Conservation (phyloP, 208 protist genomes). For the Strigomonas culicis region DNA sequence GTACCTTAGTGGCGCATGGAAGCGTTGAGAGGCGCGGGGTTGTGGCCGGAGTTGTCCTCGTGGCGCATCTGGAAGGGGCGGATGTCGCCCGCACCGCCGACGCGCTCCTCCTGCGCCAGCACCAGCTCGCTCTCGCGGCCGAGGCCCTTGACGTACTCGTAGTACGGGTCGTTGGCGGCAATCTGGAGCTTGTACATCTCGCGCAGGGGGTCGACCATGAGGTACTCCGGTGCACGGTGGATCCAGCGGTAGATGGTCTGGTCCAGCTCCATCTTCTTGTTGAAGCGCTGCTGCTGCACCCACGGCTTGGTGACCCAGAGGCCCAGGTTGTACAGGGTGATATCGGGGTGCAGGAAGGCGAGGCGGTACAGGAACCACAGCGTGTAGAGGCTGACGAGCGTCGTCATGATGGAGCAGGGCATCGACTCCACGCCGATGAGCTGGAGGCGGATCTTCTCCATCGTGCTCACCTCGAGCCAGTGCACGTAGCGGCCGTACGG, state of each 20-base stretch:
- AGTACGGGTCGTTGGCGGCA: conserved; percentile 74
- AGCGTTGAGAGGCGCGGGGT: conserved; percentile 43
- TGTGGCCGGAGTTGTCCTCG: conserved; percentile 61
- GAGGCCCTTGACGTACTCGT: conserved; percentile 70
- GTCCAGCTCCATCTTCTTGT: conserved; percentile 83
- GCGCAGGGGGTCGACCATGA: conserved; percentile 51
- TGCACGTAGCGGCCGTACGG: conserved; percentile 79
- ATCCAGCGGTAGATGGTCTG: conserved; percentile 79
- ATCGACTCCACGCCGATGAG: conserved; percentile 50
- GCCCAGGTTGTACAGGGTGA: conserved; percentile 83
- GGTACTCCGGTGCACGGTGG: conserved; percentile 70
- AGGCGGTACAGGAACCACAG: conserved; percentile 73
- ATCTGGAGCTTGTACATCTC: conserved; percentile 64
- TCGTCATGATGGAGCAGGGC: conserved; percentile 39
- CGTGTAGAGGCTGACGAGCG: conserved; percentile 50
- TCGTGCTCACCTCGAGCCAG: conserved; percentile 86
- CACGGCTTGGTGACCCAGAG: conserved; percentile 79
- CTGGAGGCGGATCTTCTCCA: conserved; percentile 79
- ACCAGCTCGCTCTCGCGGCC: conserved; percentile 72
- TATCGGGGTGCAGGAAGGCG: conserved; percentile 76
- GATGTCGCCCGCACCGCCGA: conserved; percentile 42
- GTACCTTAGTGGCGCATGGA: no score
- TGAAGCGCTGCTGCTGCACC: conserved; percentile 82
- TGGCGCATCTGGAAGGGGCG: conserved; percentile 46
- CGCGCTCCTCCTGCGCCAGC: conserved; percentile 34